Conservation (phyloP, 495 filamentous ascomycete species). For the Clavariopsis aquatica region DNA sequence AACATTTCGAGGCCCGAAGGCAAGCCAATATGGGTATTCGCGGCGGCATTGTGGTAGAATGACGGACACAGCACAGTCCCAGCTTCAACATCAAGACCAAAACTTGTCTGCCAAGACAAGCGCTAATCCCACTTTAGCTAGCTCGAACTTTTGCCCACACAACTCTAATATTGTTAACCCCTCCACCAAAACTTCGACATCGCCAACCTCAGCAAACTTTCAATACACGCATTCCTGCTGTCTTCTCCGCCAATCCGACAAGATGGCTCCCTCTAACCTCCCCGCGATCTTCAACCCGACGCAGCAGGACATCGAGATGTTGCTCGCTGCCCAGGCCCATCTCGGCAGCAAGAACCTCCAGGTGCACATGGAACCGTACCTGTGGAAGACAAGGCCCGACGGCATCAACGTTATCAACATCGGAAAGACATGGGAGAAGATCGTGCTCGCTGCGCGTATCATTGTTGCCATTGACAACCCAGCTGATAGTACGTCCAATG, state of each 20-base stretch:
- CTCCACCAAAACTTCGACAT: conserved; percentile 31
- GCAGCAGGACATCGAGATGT: conserved; percentile 94
- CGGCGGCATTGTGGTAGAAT: conserved; percentile 63
- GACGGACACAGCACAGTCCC: conserved; percentile 2
- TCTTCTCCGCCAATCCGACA: conserved; percentile 59
- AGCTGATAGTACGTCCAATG: conserved; percentile 62
- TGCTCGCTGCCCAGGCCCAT: conserved; percentile 93
- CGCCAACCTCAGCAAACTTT: conserved; percentile 40
- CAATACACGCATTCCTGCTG: not conserved
- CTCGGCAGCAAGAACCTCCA: conserved; percentile 98
- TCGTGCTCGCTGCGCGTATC: conserved; percentile 95
- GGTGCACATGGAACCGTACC: conserved; percentile 98
- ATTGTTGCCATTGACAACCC: conserved; percentile 99
- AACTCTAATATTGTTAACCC: conserved; percentile 43
- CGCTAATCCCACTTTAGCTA: conserved; percentile 2
- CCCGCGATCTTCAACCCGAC: conserved; percentile 87
- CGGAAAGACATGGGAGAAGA: conserved; percentile 99
- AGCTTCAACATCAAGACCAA: not conserved
- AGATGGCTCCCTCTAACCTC: conserved; percentile 91
- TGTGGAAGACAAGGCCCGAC: conserved; percentile 98
- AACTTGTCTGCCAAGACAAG: conserved; percentile 4
- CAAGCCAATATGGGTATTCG: conserved; percentile 66
- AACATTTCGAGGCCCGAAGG: conserved; percentile 64
- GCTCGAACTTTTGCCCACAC: conserved; percentile 27
- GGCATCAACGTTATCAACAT: conserved; percentile 99